A percentile compares a stretch with the other conserved stretches of the same genome.
Conservation (phyloP, 495 filamentous ascomycete genomes). For the Neurospora sp. region DNA sequence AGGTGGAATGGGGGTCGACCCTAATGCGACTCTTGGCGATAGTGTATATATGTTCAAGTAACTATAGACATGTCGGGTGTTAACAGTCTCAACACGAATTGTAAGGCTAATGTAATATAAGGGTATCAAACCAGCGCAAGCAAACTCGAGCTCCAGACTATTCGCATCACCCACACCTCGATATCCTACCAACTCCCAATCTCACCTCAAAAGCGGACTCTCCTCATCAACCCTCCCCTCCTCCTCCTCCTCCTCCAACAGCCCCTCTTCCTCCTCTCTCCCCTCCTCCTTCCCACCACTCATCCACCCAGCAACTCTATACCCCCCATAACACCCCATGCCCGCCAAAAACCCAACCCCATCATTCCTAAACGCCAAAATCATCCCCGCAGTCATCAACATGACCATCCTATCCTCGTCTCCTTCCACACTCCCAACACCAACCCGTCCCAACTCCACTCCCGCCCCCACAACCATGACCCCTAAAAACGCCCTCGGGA, state of each 20-base stretch:
- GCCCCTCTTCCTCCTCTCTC: background rate
- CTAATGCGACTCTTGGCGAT: no score
- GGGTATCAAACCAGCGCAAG: background rate
- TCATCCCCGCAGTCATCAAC: conserved; percentile 70
- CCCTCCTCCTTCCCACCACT: background rate
- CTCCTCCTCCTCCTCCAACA: background rate
- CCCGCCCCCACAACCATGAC: conserved; percentile 86
- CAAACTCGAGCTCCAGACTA: background rate
- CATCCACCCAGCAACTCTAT: background rate
- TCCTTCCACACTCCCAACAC: conserved; percentile 59
- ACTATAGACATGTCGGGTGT: background rate
- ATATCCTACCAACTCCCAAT: background rate
- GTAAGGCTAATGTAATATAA: background rate
- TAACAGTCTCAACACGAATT: background rate
- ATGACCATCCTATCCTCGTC: conserved; percentile 72
- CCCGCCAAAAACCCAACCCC: conserved; percentile 78
- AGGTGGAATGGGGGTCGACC: background rate
- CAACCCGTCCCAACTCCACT: conserved; percentile 73
- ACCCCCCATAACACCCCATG: conserved; percentile 40
- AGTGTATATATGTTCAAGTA: background rate
- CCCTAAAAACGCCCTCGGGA: conserved; percentile 65
- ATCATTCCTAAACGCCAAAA: conserved; percentile 83
- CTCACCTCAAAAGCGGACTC: conserved; percentile 14
- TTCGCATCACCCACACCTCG: background rate
- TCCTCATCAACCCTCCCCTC: background rate